A percentile compares a stretch with the other conserved stretches of the same genome.
Conservation (phyloP, 805 yeast species). For the Candida awuae region DNA sequence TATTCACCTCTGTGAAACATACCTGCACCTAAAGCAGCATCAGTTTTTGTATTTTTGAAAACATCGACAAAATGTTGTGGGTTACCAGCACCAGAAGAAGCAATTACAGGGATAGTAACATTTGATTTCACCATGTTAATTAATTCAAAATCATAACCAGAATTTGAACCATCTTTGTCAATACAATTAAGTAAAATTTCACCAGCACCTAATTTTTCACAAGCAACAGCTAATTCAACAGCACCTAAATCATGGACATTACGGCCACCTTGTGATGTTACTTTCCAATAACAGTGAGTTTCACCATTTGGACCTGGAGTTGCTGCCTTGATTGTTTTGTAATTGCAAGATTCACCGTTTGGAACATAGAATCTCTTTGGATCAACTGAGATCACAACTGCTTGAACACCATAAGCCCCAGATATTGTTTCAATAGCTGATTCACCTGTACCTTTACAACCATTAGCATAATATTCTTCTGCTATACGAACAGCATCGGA, state of each 20-base stretch:
- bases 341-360: conserved; percentile 50
- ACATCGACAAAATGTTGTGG: conserved; percentile 90
- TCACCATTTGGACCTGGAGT: conserved; percentile 85
- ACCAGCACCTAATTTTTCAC: conserved; percentile 93
- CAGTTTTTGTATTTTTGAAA: conserved; percentile 71
- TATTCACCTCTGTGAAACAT: conserved; percentile 95
- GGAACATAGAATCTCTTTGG: conserved; percentile 82
- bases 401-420: conserved; percentile 88
- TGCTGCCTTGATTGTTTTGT: conserved; percentile 55
- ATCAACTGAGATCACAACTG: conserved; percentile 97
- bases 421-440: conserved; percentile 94
- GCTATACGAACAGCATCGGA: conserved; percentile 94
- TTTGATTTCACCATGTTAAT: conserved; percentile 68
- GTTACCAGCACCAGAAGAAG: conserved; percentile 94
- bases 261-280: conserved; percentile 95
- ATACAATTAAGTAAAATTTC: conserved; percentile 89
- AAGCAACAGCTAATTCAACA: conserved; percentile 76
- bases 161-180: conserved; percentile 93
- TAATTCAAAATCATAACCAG: conserved; percentile 87
- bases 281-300: conserved; percentile 84
- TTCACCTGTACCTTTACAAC: conserved; percentile 53
- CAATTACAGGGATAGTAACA: conserved; percentile 87
- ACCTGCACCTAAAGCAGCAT: conserved; percentile 98
- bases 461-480: conserved; percentile 61
- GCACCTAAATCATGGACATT: conserved; percentile 85